These are phyloP conservation scores for Candida odintsovae DNA, from an alignment of 805 yeast genomes.

Conservation along the genomic window DNA sequence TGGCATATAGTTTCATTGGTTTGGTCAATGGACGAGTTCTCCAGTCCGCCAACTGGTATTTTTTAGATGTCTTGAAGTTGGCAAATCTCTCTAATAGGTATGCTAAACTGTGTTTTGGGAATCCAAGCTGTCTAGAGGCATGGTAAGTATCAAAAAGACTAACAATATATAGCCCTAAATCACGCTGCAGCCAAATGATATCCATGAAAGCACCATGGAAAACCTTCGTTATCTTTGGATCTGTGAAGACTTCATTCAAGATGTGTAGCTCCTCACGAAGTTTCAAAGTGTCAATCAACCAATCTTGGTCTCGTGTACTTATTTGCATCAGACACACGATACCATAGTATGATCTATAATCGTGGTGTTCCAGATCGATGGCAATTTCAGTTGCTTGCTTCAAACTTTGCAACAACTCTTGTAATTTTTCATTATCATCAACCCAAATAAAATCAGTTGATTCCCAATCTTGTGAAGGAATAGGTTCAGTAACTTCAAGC, in stretches of 20 bases:
- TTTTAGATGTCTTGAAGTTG: conserved; percentile 81
- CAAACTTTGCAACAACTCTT: conserved; percentile 50
- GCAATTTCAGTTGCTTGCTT: conserved; percentile 60
- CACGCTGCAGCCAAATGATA: conserved; percentile 94
- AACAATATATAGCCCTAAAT: conserved; percentile 86
- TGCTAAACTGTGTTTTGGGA: conserved; percentile 81
- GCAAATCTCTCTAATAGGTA: conserved; percentile 76
- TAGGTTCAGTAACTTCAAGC: conserved; percentile 39
- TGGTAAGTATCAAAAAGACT: conserved; percentile 88
- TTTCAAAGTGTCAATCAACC: conserved; percentile 78
- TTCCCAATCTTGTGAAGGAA: conserved; percentile 57
- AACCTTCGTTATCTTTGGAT: conserved; percentile 79
- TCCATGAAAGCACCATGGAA: conserved; percentile 98
- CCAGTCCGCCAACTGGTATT: conserved; percentile 97
- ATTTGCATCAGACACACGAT: conserved; percentile 91
- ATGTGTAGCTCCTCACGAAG: conserved; percentile 64
- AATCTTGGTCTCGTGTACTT: conserved; percentile 75
- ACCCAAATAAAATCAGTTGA: conserved; percentile 66
- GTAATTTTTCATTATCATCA: conserved; percentile 47
- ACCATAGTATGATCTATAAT: conserved; percentile 84
- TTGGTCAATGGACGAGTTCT: conserved; percentile 76
- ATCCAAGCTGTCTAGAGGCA: conserved; percentile 76
- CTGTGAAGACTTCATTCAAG: conserved; percentile 70
- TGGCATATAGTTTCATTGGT: conserved; percentile 79
- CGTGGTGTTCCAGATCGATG: conserved; percentile 95